phyloP scores from a whole-genome alignment of 768 basidiomycete species.

The Gyrodon lividus region DNA sequence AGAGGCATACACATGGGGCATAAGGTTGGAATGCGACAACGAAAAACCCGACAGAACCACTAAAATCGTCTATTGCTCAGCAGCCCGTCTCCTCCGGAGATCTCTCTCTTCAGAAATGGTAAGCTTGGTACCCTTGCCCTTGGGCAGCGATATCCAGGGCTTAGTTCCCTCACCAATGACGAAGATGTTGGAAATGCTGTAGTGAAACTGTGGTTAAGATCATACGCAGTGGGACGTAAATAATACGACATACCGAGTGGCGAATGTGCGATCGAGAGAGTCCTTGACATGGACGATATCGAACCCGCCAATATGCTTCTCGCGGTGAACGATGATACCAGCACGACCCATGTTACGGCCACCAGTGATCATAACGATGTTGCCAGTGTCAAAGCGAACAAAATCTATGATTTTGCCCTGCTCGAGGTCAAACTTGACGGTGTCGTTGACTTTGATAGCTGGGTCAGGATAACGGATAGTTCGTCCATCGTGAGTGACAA shows the following conservation, averaged over 20 bases:
- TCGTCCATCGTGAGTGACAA: conserved; percentile 98
- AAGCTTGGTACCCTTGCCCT: conserved; percentile 97
- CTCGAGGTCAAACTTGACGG: conserved; percentile 95
- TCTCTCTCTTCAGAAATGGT: conserved; percentile 97
- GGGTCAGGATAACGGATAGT: conserved; percentile 99
- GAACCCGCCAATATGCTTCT: conserved; percentile 97
- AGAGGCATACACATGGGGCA: conserved; percentile 17
- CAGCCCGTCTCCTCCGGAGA: conserved; percentile 78
- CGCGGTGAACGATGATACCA: conserved; percentile 93
- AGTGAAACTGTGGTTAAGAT: neutral
- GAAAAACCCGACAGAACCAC: conserved; percentile 3
- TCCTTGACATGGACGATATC: conserved; percentile 99
- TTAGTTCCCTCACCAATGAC: conserved; percentile 95
- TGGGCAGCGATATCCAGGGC: conserved; percentile 95
- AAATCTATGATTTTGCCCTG: conserved; percentile 90
- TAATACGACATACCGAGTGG: conserved; percentile 75
- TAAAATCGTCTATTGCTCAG: conserved; percentile 55
- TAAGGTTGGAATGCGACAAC: conserved; percentile 10
- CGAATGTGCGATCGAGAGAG: conserved; percentile 91
- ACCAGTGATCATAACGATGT: conserved; percentile 96
- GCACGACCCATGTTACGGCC: conserved; percentile 99
- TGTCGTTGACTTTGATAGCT: conserved; percentile 92
- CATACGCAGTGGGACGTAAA: neutral
- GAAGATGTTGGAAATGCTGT: conserved; percentile 94
- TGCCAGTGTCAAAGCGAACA: conserved; percentile 96